A percentile compares a stretch with the other conserved stretches of the same genome.
phyloP scores from a whole-genome alignment of 2,329 filamentous ascomycete species.

The Penicillium sp. region DNA sequence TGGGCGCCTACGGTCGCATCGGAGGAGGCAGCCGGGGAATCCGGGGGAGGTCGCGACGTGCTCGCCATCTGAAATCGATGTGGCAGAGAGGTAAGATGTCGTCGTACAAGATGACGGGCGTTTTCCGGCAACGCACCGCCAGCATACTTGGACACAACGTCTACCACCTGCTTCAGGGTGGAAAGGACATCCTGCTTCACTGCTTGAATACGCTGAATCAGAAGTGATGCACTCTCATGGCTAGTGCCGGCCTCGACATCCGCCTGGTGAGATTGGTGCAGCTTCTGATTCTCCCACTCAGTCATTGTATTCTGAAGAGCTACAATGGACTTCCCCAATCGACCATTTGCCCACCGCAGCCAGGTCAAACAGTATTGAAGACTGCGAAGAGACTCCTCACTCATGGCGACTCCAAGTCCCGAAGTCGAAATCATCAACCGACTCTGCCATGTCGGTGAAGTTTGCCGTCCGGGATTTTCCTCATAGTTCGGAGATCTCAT shows the following conservation, averaged over 20 bases:
- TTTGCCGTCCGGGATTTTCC: slow-evolving; percentile 28
- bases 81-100: slow-evolving; percentile 77
- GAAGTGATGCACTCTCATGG: slow-evolving; percentile 20
- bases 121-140: slow-evolving; percentile 90
- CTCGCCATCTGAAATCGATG: slow-evolving; percentile 72
- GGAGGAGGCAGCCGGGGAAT: slow-evolving; percentile 31
- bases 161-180: slow-evolving; percentile 72
- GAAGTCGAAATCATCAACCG: slow-evolving; percentile 85
- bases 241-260: slow-evolving; percentile 18
- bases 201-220: slow-evolving; percentile 55
- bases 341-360: slow-evolving; percentile 73
- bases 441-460: slow-evolving; percentile 62
- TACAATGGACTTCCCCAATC: slow-evolving; percentile 68
- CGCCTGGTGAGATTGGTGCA: slow-evolving; percentile 29
- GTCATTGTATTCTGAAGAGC: slow-evolving; percentile 70
- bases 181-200: slow-evolving; percentile 68
- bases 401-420: slow-evolving; percentile 84
- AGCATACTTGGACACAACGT: slow-evolving; percentile 80
- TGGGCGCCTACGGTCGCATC: slow-evolving; percentile 58
- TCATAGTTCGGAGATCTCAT: slow-evolving; percentile 69
- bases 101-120: slow-evolving; percentile 72
- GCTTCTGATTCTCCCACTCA: slow-evolving; percentile 61
- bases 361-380: slow-evolving; percentile 78
- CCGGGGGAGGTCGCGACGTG: slow-evolving; percentile 39
- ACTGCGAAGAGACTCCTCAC: slow-evolving; percentile 75